Conservation (phyloP, 2,329 filamentous ascomycete species). For the Penicillium sp. region DNA sequence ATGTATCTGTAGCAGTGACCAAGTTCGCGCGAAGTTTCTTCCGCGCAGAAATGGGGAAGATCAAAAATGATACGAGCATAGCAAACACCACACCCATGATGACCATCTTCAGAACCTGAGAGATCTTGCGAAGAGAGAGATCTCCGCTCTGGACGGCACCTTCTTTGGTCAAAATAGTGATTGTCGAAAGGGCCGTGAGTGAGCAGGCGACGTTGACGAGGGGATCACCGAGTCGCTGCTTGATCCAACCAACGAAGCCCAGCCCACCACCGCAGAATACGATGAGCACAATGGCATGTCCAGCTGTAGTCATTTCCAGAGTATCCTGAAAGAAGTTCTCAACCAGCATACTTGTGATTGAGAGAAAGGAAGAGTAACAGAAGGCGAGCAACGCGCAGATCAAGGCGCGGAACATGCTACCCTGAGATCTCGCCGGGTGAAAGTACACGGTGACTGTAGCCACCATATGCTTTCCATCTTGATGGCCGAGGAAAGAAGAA, state of each 20-base stretch:
- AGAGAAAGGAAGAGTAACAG: slow-evolving; percentile 69
- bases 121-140: slow-evolving; percentile 75
- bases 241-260: slow-evolving; percentile 83
- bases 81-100: slow-evolving; percentile 70
- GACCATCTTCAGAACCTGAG: slow-evolving; percentile 78
- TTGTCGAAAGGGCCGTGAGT: slow-evolving; percentile 79
- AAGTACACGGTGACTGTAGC: slow-evolving; percentile 94
- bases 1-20: slow-evolving; percentile 65
- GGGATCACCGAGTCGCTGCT: slow-evolving; percentile 71
- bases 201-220: slow-evolving; percentile 82
- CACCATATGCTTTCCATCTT: slow-evolving; percentile 90
- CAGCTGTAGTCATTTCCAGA: slow-evolving; percentile 62
- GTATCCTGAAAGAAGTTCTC: slow-evolving; percentile 71
- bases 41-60: slow-evolving; percentile 75
- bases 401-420: slow-evolving; percentile 84
- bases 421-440: slow-evolving; percentile 77
- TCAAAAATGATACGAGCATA: slow-evolving; percentile 67
- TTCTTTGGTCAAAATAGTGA: slow-evolving; percentile 86
- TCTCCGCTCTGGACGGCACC: slow-evolving; percentile 77
- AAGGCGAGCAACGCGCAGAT: slow-evolving; percentile 74
- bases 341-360: slow-evolving; percentile 81
- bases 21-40: slow-evolving; percentile 68
- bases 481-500: slow-evolving; percentile 68
- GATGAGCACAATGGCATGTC: slow-evolving; percentile 73
- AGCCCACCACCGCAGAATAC: slow-evolving; percentile 82